Percentiles rank a stretch among this genome's conserved stretches.
These are phyloP conservation scores for Penicillium sp. DNA, from an alignment of 2,329 filamentous ascomycete genomes.

Conservation along the genomic window DNA sequence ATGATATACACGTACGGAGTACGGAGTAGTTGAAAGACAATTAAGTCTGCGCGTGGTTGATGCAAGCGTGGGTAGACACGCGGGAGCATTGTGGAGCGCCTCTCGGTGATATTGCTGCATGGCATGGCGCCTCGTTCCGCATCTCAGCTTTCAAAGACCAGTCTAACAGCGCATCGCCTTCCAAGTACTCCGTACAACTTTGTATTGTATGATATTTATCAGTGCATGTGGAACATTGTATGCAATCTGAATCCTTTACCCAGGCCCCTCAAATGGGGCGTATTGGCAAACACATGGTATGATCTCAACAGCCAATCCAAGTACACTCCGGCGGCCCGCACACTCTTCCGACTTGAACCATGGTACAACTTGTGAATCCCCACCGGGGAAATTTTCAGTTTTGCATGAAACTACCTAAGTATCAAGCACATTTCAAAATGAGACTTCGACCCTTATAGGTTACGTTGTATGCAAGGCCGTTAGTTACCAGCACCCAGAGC, in stretches of 20 bases:
- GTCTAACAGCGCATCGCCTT: neutral
- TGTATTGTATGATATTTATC: neutral
- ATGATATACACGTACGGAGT: neutral
- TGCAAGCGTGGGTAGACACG: slow-evolving; percentile 1
- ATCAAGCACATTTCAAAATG: neutral
- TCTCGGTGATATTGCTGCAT: neutral
- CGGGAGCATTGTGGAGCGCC: neutral
- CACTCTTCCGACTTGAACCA: neutral
- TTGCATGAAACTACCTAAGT: neutral
- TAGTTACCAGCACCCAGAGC: neutral
- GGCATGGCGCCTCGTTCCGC: neutral
- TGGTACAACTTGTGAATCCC: neutral
- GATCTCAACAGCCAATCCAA: neutral
- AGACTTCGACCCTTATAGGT: neutral
- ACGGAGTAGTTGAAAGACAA: neutral
- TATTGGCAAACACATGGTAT: slow-evolving; percentile 2
- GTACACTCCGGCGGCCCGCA: neutral
- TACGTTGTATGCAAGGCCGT: neutral
- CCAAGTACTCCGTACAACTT: neutral
- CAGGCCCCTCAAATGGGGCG: neutral
- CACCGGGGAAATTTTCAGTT: neutral
- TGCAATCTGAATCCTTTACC: neutral
- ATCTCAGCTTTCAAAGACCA: neutral
- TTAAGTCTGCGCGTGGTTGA: slow-evolving; percentile 1
- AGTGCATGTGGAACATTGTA: neutral